Conservation (phyloP, 495 filamentous ascomycete species). For the Monascus purpureus region DNA sequence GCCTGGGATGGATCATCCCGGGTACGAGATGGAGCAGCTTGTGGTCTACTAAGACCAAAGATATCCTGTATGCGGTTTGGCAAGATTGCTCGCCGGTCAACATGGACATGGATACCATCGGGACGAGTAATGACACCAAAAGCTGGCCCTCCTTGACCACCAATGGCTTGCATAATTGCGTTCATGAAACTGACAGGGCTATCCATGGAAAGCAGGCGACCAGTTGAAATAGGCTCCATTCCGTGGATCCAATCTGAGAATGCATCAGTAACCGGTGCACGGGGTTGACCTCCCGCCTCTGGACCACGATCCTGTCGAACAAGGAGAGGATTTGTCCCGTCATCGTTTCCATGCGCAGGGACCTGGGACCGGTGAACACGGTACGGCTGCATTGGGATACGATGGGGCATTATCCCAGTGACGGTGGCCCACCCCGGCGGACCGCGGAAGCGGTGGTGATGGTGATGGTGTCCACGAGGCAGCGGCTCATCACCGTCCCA, state of each 20-base stretch:
- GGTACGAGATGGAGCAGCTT: slow-evolving; percentile 26
- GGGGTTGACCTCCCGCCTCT: slow-evolving; percentile 16
- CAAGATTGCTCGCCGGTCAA: slow-evolving; percentile 33
- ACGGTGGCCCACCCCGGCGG: slow-evolving; percentile 28
- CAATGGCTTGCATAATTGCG: slow-evolving; percentile 45
- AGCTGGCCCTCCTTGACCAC: slow-evolving; percentile 31
- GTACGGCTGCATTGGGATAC: slow-evolving; percentile 35
- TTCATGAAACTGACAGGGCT: slow-evolving; percentile 51
- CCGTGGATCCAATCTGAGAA: slow-evolving; percentile 44
- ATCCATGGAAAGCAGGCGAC: slow-evolving; percentile 38
- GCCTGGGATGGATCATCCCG: slow-evolving; percentile 50
- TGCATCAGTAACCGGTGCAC: slow-evolving; percentile 17
- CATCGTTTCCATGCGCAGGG: slow-evolving; percentile 44
- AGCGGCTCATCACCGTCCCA: slow-evolving; percentile 39
- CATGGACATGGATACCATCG: slow-evolving; percentile 44
- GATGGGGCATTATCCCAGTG: slow-evolving; percentile 30
- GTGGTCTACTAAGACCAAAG: slow-evolving; percentile 36
- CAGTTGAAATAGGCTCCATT: slow-evolving; percentile 32
- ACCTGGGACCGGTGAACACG: slow-evolving; percentile 39
- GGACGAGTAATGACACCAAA: slow-evolving; percentile 42
- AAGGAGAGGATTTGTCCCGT: slow-evolving; percentile 71
- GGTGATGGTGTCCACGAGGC: slow-evolving; percentile 30
- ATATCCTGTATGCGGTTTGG: slow-evolving; percentile 44
- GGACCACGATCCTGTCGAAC: slow-evolving; percentile 25
- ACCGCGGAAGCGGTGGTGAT: slow-evolving; percentile 32